Percentiles rank a stretch among this genome's conserved stretches.
Conservation (phyloP, 2,329 filamentous ascomycete genomes). For the Cryphonectria nitschkei region DNA sequence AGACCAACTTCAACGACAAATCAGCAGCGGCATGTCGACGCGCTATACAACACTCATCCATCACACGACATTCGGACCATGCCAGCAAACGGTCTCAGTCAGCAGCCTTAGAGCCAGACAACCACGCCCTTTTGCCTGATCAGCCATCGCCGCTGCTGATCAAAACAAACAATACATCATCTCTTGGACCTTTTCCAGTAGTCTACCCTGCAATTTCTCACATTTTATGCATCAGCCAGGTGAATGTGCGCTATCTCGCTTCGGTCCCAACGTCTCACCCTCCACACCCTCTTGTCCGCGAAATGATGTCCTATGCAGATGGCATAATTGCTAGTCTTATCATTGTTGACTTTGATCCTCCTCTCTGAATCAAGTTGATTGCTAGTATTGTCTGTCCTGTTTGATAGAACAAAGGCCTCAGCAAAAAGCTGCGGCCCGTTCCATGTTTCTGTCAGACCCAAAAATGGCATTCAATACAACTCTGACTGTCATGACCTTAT, state of each 20-base stretch:
- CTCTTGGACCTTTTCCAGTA: neutral
- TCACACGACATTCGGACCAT: neutral
- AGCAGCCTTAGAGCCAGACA: neutral
- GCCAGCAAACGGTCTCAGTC: neutral
- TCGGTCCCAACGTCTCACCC: neutral
- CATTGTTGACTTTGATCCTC: neutral
- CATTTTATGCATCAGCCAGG: slow-evolving; percentile 7
- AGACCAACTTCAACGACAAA: neutral
- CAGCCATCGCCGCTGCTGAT: slow-evolving; percentile 10
- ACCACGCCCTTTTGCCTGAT: neutral
- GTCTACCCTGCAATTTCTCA: slow-evolving; percentile 16
- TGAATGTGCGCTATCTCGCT: slow-evolving; percentile 6
- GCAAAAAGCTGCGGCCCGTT: neutral
- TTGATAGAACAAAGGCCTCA: neutral
- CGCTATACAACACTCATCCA: neutral
- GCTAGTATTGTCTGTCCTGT: neutral
- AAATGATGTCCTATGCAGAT: neutral
- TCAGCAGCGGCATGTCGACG: neutral
- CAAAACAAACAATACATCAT: slow-evolving; percentile 28
- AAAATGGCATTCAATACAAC: neutral
- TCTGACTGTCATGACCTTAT: neutral
- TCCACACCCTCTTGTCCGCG: neutral
- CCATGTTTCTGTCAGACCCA: neutral
- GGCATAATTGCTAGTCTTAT: neutral
- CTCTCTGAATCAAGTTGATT: neutral